These are phyloP conservation scores for Floccularia luteovirens DNA, from an alignment of 768 basidiomycete species.

Conservation along the genomic window DNA sequence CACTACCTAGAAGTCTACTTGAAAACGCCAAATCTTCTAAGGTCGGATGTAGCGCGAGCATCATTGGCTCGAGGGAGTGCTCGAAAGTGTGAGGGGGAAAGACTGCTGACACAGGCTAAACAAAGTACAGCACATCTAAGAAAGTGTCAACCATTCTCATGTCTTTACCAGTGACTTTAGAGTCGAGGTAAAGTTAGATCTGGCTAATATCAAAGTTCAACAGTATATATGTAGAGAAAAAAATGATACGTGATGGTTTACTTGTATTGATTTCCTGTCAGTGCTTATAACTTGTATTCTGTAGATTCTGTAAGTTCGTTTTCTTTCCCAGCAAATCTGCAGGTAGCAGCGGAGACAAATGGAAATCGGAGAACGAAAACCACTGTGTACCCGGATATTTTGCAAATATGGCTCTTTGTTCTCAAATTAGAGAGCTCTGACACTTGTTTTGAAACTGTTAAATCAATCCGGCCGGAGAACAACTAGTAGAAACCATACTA, in stretches of 20 bases:
- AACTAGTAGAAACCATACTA: too few species aligned
- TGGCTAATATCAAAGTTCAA: constrained; percentile 47
- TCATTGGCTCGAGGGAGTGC: constrained; percentile 54
- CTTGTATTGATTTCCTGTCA: constrained; percentile 3
- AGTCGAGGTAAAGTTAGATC: constrained; percentile 50
- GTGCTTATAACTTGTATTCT: too few species aligned
- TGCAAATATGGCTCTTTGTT: constrained; percentile 63
- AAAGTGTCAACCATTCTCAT: neutral
- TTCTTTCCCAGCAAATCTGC: constrained; percentile 47
- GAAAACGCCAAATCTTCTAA: constrained; percentile 48
- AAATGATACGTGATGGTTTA: constrained; percentile 26
- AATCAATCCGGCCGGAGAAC: too few species aligned
- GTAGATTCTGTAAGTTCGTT: constrained; percentile 41
- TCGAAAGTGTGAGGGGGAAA: constrained; percentile 46
- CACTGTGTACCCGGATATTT: constrained; percentile 51
- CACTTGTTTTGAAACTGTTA: too few species aligned
- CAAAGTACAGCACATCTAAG: constrained; percentile 31
- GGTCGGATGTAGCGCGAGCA: constrained; percentile 42
- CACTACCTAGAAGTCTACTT: constrained; percentile 61
- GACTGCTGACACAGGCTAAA: constrained; percentile 47
- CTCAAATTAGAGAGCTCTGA: too few species aligned
- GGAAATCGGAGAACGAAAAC: constrained; percentile 66
- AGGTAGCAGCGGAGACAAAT: constrained; percentile 50
- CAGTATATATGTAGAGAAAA: constrained; percentile 38
- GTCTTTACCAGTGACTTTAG: constrained; percentile 41